These are phyloP conservation scores for Arthroderma sp. DNA, from an alignment of 2,329 filamentous ascomycete species.

Conservation along the genomic window DNA sequence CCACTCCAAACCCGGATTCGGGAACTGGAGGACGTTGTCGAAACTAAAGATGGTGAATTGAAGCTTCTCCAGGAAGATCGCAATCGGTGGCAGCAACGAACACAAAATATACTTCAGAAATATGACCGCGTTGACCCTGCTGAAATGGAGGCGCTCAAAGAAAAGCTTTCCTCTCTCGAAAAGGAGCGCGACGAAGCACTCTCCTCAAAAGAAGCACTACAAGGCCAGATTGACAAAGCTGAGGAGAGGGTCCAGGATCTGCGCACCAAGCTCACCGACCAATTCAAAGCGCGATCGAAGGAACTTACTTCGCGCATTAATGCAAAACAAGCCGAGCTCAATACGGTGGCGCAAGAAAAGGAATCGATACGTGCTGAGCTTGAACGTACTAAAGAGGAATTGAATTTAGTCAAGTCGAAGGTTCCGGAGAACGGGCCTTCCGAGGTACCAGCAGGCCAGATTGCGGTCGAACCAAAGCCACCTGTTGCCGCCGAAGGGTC, in stretches of 20 bases:
- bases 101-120: slow-evolving; percentile 88
- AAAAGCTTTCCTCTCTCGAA: slow-evolving; percentile 54
- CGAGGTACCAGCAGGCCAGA: slow-evolving; percentile 35
- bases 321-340: slow-evolving; percentile 37
- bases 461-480: slow-evolving; percentile 29
- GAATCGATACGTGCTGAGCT: slow-evolving; percentile 56
- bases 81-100: slow-evolving; percentile 89
- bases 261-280: slow-evolving; percentile 32
- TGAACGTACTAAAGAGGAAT: slow-evolving; percentile 46
- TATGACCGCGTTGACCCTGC: slow-evolving; percentile 91
- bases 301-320: slow-evolving; percentile 53
- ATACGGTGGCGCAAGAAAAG: slow-evolving; percentile 47
- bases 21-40: slow-evolving; percentile 69
- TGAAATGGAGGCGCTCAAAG: slow-evolving; percentile 79
- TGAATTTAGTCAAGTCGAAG: slow-evolving; percentile 37
- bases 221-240: slow-evolving; percentile 35
- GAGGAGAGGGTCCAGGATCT: slow-evolving; percentile 40
- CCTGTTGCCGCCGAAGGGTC: slow-evolving; percentile 17
- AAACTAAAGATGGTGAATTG: slow-evolving; percentile 75
- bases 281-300: slow-evolving; percentile 43
- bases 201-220: slow-evolving; percentile 37
- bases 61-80: slow-evolving; percentile 81
- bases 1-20: slow-evolving; percentile 69
- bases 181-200: slow-evolving; percentile 55
- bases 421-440: slow-evolving; percentile 31